Base-by-base conservation (phyloP, 1,284 basidiomycete species). In the Leccinum pallidistipes region DNA sequence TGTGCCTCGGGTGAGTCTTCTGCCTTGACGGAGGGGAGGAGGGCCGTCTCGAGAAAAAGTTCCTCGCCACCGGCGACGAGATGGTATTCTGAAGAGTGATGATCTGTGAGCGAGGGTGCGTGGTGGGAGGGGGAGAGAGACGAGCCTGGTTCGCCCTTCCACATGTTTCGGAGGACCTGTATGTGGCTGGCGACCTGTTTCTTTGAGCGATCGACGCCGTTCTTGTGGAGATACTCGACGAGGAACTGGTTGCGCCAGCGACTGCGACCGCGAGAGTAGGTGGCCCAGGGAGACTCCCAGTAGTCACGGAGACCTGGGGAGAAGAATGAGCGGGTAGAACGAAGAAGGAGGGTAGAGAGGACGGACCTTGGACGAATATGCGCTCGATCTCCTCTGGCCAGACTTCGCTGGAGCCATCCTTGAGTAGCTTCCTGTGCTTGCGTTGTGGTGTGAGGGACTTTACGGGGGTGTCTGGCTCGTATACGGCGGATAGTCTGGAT, bases 101-200 rank as follows among this genome's bases (percentile, higher is more conserved):
- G 43, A 7, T 21, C 18, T 10, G 60, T 61, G 43, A 61, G 60
- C 64, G 58, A 58, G 63, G 54, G 0, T 58, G 63, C 0, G 60
- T 61, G 29, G 59, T 57, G 36, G 50, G 61, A 31, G 36, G 57
- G 40, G 47, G 55, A 36, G 53, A 32, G 51, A 62, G 34, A 70
- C 80, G 49, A 64, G 89, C 89, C 85, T 78, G 86, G 81, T 63
- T 90, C 85, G 38, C 88, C 90, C 71, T 91, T 91, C 90, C 89
- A 91, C 90, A 92, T 92, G 71, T 91, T 92, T 52, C 89, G 80
- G 55, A 92, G 74, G 60, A 92, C 90, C 71, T 92, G 90, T 57
- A 92, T 90, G 70, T 92, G 90, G 71, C 87, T 90, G 18, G 91
- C 90, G 67, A 92, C 90, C 73, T 92, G 90, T 72, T 92, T 92